Evolutionary conservation across 331 rosid genomes (phyloP).

Genomic region (Malus hybrid): DNA sequence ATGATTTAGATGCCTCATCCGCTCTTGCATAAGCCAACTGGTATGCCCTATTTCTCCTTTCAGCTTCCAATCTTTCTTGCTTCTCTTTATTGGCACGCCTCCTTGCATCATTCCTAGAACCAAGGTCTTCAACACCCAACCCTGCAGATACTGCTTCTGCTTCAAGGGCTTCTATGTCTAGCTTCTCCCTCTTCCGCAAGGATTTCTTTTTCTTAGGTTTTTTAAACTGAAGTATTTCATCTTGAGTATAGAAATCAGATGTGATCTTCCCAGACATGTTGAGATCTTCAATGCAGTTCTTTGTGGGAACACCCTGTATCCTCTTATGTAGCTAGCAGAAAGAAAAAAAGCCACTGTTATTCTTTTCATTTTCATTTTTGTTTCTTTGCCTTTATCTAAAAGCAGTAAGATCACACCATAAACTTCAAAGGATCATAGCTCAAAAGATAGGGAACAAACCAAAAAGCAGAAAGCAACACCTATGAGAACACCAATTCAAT

Average conservation of each 20-base stretch:
- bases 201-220: slow-evolving; percentile 95
- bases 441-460: background rate
- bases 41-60: slow-evolving; percentile 69
- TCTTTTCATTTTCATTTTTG: background rate
- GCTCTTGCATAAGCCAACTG: slow-evolving; percentile 86
- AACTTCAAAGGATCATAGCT: background rate
- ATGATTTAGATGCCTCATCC: slow-evolving; percentile 74
- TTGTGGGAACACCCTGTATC: slow-evolving; percentile 51
- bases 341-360: background rate
- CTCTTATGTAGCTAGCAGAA: slow-evolving; percentile 67
- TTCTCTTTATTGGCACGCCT: slow-evolving; percentile 62
- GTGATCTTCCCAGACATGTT: slow-evolving; percentile 53
- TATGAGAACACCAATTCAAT: background rate
- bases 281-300: slow-evolving; percentile 54
- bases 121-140: slow-evolving; percentile 85
- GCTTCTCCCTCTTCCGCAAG: slow-evolving; percentile 84
- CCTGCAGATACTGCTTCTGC: slow-evolving; percentile 90
- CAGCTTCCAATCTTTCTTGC: slow-evolving; percentile 73
- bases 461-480: background rate
- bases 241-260: slow-evolving; percentile 76
- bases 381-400: background rate
- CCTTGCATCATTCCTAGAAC: slow-evolving; percentile 69
- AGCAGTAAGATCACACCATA: background rate
- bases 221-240: slow-evolving; percentile 78
- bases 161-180: slow-evolving; percentile 86